phyloP scores from a whole-genome alignment of 1,284 basidiomycete genomes.

The Fomitiporia mediterranea region DNA sequence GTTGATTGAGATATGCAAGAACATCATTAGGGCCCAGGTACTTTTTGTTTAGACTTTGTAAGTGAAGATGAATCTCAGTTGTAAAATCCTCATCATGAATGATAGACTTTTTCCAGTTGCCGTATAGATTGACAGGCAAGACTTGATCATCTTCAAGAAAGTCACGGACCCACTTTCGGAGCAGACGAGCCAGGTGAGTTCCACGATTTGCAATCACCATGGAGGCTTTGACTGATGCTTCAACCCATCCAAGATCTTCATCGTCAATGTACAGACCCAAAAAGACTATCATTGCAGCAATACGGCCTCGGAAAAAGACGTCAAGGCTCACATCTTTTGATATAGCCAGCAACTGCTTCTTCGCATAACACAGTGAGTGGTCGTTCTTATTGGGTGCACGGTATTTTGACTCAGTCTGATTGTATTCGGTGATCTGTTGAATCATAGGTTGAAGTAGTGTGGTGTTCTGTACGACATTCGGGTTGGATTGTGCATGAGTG shows the following conservation, averaged over 20 bases:
- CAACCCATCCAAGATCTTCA: background rate
- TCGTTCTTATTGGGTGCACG: conserved; percentile 51
- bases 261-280: too few species aligned
- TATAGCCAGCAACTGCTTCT: too few species aligned
- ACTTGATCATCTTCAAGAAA: conserved; percentile 23
- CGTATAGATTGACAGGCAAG: conserved; percentile 22
- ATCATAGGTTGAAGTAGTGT: conserved; percentile 71
- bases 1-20: conserved; percentile 25
- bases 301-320: conserved; percentile 38
- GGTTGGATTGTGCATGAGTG: too few species aligned
- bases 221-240: background rate
- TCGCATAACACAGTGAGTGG: too few species aligned
- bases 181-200: conserved; percentile 8
- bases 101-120: conserved; percentile 19
- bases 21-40: conserved; percentile 28
- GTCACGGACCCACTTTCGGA: conserved; percentile 22
- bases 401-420: conserved; percentile 68
- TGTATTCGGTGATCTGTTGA: conserved; percentile 71
- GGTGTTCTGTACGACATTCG: conserved; percentile 64
- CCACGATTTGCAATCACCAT: background rate
- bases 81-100: conserved; percentile 30
- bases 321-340: too few species aligned
- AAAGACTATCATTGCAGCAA: conserved; percentile 57
- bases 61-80: conserved; percentile 27
- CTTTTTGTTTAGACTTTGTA: conserved; percentile 26